Evolutionary conservation across 1,284 basidiomycete genomes (phyloP).

Genomic region (Phellinidium pouzarii): DNA sequence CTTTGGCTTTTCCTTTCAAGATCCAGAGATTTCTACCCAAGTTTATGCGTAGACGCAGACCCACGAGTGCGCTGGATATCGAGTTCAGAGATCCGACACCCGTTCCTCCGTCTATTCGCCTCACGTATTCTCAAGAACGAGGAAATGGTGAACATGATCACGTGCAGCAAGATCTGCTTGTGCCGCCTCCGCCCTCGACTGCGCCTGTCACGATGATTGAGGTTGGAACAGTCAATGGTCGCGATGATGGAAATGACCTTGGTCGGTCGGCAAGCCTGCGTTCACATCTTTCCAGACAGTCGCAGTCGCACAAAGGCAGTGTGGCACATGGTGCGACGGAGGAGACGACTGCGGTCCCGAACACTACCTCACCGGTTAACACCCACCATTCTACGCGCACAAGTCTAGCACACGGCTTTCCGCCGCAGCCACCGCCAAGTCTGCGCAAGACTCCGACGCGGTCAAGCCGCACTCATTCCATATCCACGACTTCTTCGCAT

Average conservation of each 20-base stretch:
- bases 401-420: not conserved
- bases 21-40: not conserved
- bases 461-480: not conserved
- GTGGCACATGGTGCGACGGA: not conserved
- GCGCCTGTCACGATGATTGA: not conserved
- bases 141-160: not conserved
- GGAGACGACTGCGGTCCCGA: not conserved
- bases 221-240: not conserved
- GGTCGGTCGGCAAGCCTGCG: not conserved
- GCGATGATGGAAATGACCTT: not conserved
- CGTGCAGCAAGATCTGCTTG: not conserved
- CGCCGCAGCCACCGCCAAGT: not conserved
- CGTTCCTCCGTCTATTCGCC: not conserved
- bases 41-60: not conserved
- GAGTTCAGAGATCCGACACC: slow-evolving; percentile 8
- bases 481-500: not conserved
- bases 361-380: not conserved
- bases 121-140: not conserved
- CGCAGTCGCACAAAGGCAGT: not conserved
- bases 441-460: not conserved
- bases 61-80: not conserved
- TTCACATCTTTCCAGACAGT: not conserved
- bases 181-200: no score
- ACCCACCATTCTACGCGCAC: not conserved
- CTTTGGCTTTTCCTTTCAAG: not conserved